Conservation (phyloP, 2,329 filamentous ascomycete species). For the Neofusicoccum ribis region DNA sequence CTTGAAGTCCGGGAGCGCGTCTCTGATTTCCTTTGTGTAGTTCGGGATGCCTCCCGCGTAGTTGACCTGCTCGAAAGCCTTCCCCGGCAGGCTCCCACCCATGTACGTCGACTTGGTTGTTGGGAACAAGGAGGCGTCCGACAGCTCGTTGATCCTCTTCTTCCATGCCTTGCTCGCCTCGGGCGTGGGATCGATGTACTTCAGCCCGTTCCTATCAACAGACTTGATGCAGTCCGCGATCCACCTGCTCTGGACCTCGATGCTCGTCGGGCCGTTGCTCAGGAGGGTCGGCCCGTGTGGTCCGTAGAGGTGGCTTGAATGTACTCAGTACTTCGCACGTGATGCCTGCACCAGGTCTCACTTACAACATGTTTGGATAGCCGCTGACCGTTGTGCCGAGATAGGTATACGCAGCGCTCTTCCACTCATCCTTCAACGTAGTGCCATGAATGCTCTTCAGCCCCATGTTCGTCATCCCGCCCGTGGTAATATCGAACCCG, state of each 20-base stretch:
- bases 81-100: constrained; percentile 50
- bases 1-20: constrained; percentile 35
- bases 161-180: constrained; percentile 44
- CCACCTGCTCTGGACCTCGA: constrained; percentile 44
- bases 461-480: constrained; percentile 44
- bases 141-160: constrained; percentile 40
- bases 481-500: constrained; percentile 40
- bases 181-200: constrained; percentile 37
- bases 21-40: constrained; percentile 42
- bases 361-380: constrained; percentile 41
- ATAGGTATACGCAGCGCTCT: constrained; percentile 42
- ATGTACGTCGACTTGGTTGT: constrained; percentile 41
- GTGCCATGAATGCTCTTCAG: constrained; percentile 38
- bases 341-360: not conserved
- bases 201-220: constrained; percentile 29
- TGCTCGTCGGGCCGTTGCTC: constrained; percentile 43
- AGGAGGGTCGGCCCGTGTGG: constrained; percentile 47
- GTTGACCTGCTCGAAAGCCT: constrained; percentile 42
- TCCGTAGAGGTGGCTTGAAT: constrained; percentile 34
- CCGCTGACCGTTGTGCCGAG: constrained; percentile 44
- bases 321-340: not conserved
- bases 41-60: constrained; percentile 43
- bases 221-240: constrained; percentile 39
- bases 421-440: constrained; percentile 42
- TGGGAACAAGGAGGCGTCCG: constrained; percentile 44